A percentile compares a stretch with the other conserved stretches of the same genome.
Conservation (phyloP, 129 eudicot species). For the Pulicaria dysenterica region DNA sequence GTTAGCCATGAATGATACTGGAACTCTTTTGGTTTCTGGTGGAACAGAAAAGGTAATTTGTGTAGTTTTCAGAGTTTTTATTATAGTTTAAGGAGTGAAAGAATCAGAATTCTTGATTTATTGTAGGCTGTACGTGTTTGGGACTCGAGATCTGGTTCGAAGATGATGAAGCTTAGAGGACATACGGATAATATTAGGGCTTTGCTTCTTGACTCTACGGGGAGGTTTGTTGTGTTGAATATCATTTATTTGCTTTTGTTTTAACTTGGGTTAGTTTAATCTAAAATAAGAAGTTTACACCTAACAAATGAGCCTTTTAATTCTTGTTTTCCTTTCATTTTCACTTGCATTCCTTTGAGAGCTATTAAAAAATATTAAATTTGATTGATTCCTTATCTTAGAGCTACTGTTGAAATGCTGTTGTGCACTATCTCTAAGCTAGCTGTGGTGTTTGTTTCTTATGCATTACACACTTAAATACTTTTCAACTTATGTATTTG, state of each 20-base stretch:
- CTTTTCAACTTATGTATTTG: background rate
- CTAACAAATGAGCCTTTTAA: background rate
- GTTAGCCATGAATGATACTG: conserved; percentile 87
- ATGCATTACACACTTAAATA: background rate
- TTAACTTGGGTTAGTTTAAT: conserved; percentile 1
- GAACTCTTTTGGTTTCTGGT: conserved; percentile 97
- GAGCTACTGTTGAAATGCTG: conserved; percentile 17
- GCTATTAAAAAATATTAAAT: background rate
- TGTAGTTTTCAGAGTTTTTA: background rate
- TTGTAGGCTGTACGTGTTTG: conserved; percentile 91
- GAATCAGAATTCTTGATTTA: conserved; percentile 16
- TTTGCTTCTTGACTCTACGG: conserved; percentile 81
- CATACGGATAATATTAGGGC: conserved; percentile 95
- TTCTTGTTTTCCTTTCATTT: conserved; percentile 8
- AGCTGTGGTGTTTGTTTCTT: conserved; percentile 5
- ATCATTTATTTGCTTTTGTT: conserved; percentile 11
- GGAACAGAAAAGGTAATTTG: conserved; percentile 88
- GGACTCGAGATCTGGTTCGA: conserved; percentile 93
- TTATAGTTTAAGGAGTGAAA: background rate
- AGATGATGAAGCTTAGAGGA: conserved; percentile 96
- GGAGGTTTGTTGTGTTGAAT: conserved; percentile 63
- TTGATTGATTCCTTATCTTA: conserved; percentile 2
- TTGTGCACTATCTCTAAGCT: conserved; percentile 5
- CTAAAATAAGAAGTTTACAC: background rate
- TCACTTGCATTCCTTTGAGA: background rate